Percentiles rank a stretch among this genome's conserved stretches.
Conservation (phyloP, 2,329 filamentous ascomycete genomes). For the Scopulariopsis brevicaulis region DNA sequence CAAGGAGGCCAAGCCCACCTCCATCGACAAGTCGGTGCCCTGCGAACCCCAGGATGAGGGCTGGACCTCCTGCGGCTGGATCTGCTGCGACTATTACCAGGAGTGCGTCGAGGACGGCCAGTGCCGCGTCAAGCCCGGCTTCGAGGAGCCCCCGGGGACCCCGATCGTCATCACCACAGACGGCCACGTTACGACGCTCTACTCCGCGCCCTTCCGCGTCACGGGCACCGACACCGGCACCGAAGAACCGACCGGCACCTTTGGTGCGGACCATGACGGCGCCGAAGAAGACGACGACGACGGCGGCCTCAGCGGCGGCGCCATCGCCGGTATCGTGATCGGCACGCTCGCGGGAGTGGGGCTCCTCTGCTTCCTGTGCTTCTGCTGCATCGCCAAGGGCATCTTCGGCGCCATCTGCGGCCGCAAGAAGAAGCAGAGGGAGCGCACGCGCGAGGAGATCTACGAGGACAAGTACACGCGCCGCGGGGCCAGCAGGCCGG, state of each 20-base stretch:
- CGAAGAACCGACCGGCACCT: slow-evolving; percentile 31
- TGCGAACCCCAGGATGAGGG: slow-evolving; percentile 40
- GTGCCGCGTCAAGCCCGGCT: slow-evolving; percentile 43
- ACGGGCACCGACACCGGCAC: slow-evolving; percentile 27
- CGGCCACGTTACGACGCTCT: slow-evolving; percentile 40
- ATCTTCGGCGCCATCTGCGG: slow-evolving; percentile 55
- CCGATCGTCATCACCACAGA: slow-evolving; percentile 32
- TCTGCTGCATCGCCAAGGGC: slow-evolving; percentile 58
- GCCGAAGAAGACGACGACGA: slow-evolving; percentile 17
- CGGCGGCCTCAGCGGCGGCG: slow-evolving; percentile 51
- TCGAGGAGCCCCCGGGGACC: slow-evolving; percentile 19
- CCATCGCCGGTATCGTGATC: slow-evolving; percentile 73
- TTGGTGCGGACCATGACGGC: slow-evolving; percentile 27
- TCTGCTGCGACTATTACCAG: slow-evolving; percentile 61
- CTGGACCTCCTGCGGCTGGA: slow-evolving; percentile 52
- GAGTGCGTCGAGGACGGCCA: slow-evolving; percentile 50
- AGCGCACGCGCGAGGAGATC: slow-evolving; percentile 38
- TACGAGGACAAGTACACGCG: slow-evolving; percentile 49
- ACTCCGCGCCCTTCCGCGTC: slow-evolving; percentile 38
- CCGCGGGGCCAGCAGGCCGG: slow-evolving; percentile 23
- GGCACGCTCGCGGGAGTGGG: slow-evolving; percentile 56
- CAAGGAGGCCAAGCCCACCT: slow-evolving; percentile 30
- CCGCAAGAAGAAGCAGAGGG: slow-evolving; percentile 34
- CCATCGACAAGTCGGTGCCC: slow-evolving; percentile 36
- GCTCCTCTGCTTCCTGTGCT: slow-evolving; percentile 59